phyloP scores from a whole-genome alignment of 1,284 basidiomycete species.

The Boletus holoroseus region DNA sequence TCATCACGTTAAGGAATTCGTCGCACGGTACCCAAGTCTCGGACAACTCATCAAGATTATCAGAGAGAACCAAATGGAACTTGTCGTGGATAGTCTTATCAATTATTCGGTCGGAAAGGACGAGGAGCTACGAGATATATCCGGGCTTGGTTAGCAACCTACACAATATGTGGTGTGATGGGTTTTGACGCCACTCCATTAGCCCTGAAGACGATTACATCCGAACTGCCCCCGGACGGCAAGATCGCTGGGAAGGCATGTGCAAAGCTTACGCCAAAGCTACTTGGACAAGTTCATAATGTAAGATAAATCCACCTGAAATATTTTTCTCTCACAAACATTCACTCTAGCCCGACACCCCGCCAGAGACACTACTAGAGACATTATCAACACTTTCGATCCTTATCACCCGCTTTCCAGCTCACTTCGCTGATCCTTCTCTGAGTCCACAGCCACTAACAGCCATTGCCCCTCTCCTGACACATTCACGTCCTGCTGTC shows the following conservation, averaged over 20 bases:
- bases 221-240: slow-evolving; percentile 79
- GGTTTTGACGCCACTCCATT: slow-evolving; percentile 12
- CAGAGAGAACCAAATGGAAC: slow-evolving; percentile 75
- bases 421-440: slow-evolving; percentile 55
- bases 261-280: slow-evolving; percentile 79
- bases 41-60: slow-evolving; percentile 85
- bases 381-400: slow-evolving; percentile 89
- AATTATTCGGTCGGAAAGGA: slow-evolving; percentile 80
- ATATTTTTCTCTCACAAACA: slow-evolving; percentile 13
- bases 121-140: slow-evolving; percentile 90
- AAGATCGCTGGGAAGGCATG: slow-evolving; percentile 77
- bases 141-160: slow-evolving; percentile 70
- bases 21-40: slow-evolving; percentile 45
- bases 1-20: slow-evolving; percentile 7
- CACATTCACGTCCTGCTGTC: slow-evolving; percentile 74
- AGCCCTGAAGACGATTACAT: slow-evolving; percentile 94
- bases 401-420: slow-evolving; percentile 82
- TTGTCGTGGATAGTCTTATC: slow-evolving; percentile 83
- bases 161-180: neutral
- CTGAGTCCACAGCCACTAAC: slow-evolving; percentile 57
- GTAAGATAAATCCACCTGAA: slow-evolving; percentile 40
- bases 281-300: slow-evolving; percentile 71
- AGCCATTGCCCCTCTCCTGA: slow-evolving; percentile 72
- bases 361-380: slow-evolving; percentile 83
- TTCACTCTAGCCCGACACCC: slow-evolving; percentile 51